Conservation (phyloP, 192 early-diverging fungal genomes). For the Umbelopsis sp. region DNA sequence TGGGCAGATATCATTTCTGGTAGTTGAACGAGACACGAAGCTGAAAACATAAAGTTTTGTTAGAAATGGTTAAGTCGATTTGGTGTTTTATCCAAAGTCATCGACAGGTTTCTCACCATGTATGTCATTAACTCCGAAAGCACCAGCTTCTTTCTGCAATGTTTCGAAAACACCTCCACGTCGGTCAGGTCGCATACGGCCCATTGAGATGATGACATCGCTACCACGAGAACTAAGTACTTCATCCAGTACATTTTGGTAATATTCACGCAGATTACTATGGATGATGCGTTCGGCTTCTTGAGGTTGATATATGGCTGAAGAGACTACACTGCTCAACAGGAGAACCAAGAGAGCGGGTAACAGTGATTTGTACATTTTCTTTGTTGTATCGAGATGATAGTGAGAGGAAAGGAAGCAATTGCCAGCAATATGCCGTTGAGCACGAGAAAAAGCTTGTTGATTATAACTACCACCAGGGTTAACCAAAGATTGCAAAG, state of each 20-base stretch:
- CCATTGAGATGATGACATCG: constrained; percentile 3
- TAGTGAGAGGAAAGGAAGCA: constrained; percentile 18
- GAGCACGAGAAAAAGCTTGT: not conserved
- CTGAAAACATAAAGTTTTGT: not conserved
- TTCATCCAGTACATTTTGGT: constrained; percentile 12
- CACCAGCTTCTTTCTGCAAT: constrained; percentile 4
- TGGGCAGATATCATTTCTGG: not conserved
- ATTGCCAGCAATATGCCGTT: constrained; percentile 16
- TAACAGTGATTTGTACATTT: constrained; percentile 3
- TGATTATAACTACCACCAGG: constrained; percentile 14
- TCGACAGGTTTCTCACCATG: not conserved
- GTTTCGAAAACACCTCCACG: constrained; percentile 11
- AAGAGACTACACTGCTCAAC: not conserved
- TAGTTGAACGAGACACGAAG: constrained; percentile 4
- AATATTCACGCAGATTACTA: constrained; percentile 5
- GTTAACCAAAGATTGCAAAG: not conserved
- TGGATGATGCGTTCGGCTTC: not conserved
- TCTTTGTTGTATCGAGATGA: not conserved
- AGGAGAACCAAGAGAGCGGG: not conserved
- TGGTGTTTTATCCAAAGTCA: not conserved
- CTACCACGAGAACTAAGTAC: constrained; percentile 6
- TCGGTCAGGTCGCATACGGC: constrained; percentile 3
- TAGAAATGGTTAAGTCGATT: not conserved
- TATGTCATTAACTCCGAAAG: constrained; percentile 1
- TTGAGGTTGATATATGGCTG: not conserved